phyloP scores from a whole-genome alignment of 2,329 filamentous ascomycete species.

The Colletotrichum gloeosporioides region DNA sequence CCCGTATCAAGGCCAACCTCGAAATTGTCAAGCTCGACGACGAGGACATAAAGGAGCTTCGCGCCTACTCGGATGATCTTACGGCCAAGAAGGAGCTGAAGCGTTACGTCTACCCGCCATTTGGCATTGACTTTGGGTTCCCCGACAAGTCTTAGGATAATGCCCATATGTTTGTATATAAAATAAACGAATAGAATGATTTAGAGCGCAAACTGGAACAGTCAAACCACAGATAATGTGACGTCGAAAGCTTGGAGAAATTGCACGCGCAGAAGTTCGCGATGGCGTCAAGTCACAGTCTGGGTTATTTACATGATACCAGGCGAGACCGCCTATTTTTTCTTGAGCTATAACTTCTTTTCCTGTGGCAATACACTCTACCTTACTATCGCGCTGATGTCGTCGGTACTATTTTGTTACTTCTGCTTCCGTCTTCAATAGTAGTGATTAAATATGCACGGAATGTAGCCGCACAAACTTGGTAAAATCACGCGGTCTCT shows the following conservation, averaged over 20 bases:
- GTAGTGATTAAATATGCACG: too few relatives aligned
- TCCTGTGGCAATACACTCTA: too few relatives aligned
- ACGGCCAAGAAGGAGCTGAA: constrained; percentile 56
- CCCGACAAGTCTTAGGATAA: constrained; percentile 62
- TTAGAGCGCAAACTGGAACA: background rate
- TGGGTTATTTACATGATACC: too few relatives aligned
- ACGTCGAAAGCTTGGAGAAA: background rate
- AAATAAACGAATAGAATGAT: background rate
- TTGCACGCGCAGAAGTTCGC: background rate
- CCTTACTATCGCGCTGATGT: too few relatives aligned
- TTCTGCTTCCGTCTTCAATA: too few relatives aligned
- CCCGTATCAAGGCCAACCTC: constrained; percentile 73
- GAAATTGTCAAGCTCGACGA: constrained; percentile 69
- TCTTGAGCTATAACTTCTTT: too few relatives aligned
- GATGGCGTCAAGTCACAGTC: background rate
- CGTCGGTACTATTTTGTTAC: too few relatives aligned
- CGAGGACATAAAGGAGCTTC: constrained; percentile 64
- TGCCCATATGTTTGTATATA: background rate
- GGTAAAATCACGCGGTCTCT: background rate
- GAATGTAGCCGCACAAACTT: too few relatives aligned
- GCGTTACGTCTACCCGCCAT: constrained; percentile 72
- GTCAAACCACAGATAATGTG: background rate
- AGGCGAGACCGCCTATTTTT: too few relatives aligned
- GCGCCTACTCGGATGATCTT: constrained; percentile 59
- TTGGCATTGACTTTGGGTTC: constrained; percentile 73